Percentiles rank a stretch among this genome's conserved stretches.
Evolutionary conservation across 2,329 filamentous ascomycete genomes (phyloP).

Genomic region (Trichoderma semiorbis): DNA sequence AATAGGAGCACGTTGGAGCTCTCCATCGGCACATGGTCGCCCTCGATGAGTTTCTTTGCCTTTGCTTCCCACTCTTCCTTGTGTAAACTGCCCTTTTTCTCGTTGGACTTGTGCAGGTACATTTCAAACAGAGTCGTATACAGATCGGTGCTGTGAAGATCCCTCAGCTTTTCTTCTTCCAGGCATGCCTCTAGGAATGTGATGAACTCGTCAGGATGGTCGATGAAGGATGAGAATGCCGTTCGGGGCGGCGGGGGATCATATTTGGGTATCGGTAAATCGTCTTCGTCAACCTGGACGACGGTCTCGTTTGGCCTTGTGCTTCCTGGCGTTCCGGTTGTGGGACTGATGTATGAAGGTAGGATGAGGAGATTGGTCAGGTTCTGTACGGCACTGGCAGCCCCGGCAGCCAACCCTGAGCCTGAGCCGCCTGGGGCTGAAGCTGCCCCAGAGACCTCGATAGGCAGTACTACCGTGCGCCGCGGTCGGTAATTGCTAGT

Average conservation of each 20-base stretch:
- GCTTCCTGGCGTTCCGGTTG: constrained; percentile 50
- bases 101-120: constrained; percentile 86
- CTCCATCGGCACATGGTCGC: constrained; percentile 78
- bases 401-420: constrained; percentile 51
- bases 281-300: constrained; percentile 48
- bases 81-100: constrained; percentile 63
- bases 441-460: constrained; percentile 32
- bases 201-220: constrained; percentile 89
- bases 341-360: constrained; percentile 51
- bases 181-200: constrained; percentile 87
- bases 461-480: constrained; percentile 47
- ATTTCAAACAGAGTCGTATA: constrained; percentile 97
- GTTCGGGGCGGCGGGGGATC: constrained; percentile 76
- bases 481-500: constrained; percentile 77
- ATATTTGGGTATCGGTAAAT: constrained; percentile 56
- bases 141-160: constrained; percentile 76
- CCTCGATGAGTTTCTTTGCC: constrained; percentile 83
- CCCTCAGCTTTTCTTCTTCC: constrained; percentile 64
- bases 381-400: constrained; percentile 78
- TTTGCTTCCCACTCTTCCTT: constrained; percentile 84
- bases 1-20: constrained; percentile 91
- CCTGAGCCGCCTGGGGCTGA: constrained; percentile 37
- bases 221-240: constrained; percentile 94
- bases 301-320: constrained; percentile 51
- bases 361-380: constrained; percentile 78